Evolutionary conservation across 2,329 filamentous ascomycete species (phyloP).

Genomic region (Trichophyton simii): DNA sequence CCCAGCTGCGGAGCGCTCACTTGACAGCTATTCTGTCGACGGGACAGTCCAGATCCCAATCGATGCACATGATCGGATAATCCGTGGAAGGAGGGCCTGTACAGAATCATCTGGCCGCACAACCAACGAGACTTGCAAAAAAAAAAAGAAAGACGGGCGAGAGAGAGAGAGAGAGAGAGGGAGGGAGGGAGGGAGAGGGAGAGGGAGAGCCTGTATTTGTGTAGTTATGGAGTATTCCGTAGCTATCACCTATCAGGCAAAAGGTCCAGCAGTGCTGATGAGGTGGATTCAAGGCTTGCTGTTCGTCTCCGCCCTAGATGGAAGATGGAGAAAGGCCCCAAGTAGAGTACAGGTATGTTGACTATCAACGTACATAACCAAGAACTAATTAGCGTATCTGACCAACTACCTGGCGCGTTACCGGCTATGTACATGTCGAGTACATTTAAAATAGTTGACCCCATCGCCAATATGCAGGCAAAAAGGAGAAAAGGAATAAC

Average conservation of each 20-base stretch:
- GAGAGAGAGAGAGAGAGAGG: not conserved
- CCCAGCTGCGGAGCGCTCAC: not conserved
- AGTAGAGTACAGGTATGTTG: too few species aligned
- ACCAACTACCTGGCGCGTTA: too few species aligned
- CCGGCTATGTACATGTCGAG: not conserved
- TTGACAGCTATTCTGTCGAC: constrained; percentile 2
- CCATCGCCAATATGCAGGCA: not conserved
- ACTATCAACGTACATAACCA: too few species aligned
- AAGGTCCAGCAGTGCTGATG: not conserved
- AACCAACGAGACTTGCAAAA: not conserved
- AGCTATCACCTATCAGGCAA: not conserved
- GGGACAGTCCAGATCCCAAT: constrained; percentile 2
- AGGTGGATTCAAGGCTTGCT: not conserved
- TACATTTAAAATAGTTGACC: not conserved
- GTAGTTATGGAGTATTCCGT: not conserved
- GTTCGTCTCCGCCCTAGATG: not conserved
- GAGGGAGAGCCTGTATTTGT: not conserved
- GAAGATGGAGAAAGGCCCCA: not conserved
- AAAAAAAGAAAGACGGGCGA: not conserved
- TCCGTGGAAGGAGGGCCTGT: not conserved
- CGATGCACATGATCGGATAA: not conserved
- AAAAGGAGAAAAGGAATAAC: not conserved
- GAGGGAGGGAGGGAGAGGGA: not conserved
- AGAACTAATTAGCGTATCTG: too few species aligned
- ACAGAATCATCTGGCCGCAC: not conserved